Evolutionary conservation across 139 green algal species (phyloP).

Genomic region (Closterium sp.): DNA sequence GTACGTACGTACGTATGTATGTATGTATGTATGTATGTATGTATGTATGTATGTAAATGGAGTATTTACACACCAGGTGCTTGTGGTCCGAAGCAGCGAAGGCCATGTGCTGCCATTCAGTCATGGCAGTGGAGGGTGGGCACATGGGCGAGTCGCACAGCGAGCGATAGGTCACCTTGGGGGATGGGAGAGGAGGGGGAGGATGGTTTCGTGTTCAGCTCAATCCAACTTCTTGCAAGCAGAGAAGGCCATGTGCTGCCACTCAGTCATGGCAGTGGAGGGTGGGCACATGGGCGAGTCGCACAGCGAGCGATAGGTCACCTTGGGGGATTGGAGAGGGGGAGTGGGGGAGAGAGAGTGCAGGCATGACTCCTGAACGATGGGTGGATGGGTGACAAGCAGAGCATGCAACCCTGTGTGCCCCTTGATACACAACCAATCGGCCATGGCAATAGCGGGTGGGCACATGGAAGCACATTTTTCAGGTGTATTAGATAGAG

Average conservation of each 20-base stretch:
- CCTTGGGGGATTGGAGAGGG: neutral
- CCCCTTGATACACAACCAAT: no score
- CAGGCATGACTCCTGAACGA: neutral
- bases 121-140: constrained; percentile 21
- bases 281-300: constrained; percentile 23
- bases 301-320: constrained; percentile 10
- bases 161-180: neutral
- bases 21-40: no score
- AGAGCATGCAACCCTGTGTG: no score
- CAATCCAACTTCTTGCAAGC: no score
- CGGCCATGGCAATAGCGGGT: no score
- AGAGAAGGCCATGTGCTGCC: neutral
- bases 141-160: constrained; percentile 23
- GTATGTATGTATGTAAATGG: neutral
- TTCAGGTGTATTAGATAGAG: no score
- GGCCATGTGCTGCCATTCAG: constrained; percentile 16
- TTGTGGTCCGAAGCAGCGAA: neutral
- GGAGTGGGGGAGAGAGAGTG: no score
- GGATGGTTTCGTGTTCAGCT: no score
- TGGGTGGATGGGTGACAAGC: no score
- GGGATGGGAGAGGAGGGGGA: no score
- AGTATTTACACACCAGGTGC: neutral
- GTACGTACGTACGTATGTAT: no score
- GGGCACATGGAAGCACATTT: no score
- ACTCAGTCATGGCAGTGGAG: constrained; percentile 24